phyloP scores from a whole-genome alignment of 2,329 filamentous ascomycete species.

The Pezicula carpinea region DNA sequence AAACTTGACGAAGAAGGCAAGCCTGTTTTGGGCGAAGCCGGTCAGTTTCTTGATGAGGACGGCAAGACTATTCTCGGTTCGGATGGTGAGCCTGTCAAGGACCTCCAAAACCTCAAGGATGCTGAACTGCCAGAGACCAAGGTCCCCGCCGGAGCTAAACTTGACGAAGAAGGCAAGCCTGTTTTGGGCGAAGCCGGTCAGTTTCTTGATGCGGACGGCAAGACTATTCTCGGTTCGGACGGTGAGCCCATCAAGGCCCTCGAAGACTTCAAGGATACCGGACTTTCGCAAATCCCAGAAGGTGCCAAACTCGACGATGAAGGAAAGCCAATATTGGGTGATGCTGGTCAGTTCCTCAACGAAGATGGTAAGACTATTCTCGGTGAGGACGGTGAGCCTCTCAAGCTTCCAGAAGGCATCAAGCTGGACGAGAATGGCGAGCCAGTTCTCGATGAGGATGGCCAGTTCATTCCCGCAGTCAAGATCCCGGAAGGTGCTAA shows the following conservation, averaged over 20 bases:
- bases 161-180: neutral
- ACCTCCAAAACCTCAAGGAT: neutral
- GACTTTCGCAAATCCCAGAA: neutral
- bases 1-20: conserved; percentile 19
- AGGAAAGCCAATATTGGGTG: neutral
- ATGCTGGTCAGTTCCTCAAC: neutral
- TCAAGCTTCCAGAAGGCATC: too few species aligned
- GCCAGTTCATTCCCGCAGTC: too few species aligned
- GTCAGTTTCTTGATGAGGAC: conserved; percentile 6
- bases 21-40: conserved; percentile 19
- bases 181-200: neutral
- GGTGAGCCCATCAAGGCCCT: conserved; percentile 11
- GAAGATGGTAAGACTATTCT: conserved; percentile 30
- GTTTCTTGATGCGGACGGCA: conserved; percentile 14
- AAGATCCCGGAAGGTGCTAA: neutral
- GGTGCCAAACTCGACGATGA: neutral
- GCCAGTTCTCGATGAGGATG: conserved; percentile 14
- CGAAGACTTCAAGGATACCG: too few species aligned
- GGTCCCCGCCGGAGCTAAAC: neutral
- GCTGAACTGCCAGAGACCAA: conserved; percentile 17
- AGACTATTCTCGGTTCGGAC: conserved; percentile 30
- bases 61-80: neutral
- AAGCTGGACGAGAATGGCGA: too few species aligned
- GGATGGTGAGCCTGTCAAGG: conserved; percentile 9
- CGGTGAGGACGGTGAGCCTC: conserved; percentile 18